Base-by-base conservation (phyloP, 352 stramenopile genomes). In the Phytopythium litorale region DNA sequence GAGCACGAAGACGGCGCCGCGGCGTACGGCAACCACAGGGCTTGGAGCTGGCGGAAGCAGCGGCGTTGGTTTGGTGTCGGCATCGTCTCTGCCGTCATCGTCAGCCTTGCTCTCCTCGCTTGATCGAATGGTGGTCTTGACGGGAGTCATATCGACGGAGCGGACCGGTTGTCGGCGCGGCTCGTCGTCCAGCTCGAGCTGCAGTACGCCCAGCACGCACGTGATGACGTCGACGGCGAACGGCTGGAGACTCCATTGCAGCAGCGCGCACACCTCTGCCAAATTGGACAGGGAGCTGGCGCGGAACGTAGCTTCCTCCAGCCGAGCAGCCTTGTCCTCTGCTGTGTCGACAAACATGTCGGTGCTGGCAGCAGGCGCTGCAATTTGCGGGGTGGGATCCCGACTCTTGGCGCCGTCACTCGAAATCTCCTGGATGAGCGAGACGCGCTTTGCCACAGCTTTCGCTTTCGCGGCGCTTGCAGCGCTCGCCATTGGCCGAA, bases 281-380 rank as follows among this genome's bases (percentile, higher is more conserved):
- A 96, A 67, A 53, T 96, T 96, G n/a, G 87, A 96, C 38, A 96
- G 58, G 64, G 84, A 96, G 53, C 87, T 96, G 23, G 87, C 84
- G 12, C 87, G 83, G 33, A 94, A 64, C 37, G 85, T 96, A 33
- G 81, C 78, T 19, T 75, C 67, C 7, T 67, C 73, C 25, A 92
- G 60, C 8, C 69, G 62, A 23, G 74, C 63, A 23, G 70, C 58
- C 12, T 61, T 63, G 53, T 16, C 63, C 25, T 65, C 54, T 11
- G 48, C 64, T n/a, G 66, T 58, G 11, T 49, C 64, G 30, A 58
- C 38, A 19, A 53, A 15, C 0, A 57, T 32, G 16, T 58, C 43
- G 16, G 25, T 9, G 15, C 11, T 62, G 1, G 28, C 33, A 42
- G 18, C 38, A 32, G 38, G 43, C 21, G 42, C 38, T 54, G 50